Evolutionary conservation across 768 basidiomycete genomes (phyloP).

Genomic region (Serendipita sp.): DNA sequence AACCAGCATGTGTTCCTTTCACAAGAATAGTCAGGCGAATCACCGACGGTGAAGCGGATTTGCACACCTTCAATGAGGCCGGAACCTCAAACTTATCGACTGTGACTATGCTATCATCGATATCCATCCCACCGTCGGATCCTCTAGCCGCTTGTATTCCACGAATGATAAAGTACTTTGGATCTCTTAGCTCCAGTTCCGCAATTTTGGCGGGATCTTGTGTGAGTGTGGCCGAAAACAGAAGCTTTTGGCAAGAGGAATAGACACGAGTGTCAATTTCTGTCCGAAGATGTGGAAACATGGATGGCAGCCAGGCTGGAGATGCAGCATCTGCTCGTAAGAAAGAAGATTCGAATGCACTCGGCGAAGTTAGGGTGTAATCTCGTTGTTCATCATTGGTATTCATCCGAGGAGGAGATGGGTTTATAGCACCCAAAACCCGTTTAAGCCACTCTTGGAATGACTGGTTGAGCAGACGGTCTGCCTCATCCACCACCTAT

Average conservation of each 20-base stretch:
- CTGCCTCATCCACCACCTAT: conserved; percentile 95
- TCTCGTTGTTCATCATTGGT: background rate
- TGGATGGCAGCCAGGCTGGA: conserved; percentile 37
- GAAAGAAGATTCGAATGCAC: background rate
- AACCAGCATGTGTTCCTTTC: conserved; percentile 75
- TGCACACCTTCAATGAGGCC: conserved; percentile 48
- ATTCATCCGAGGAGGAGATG: conserved; percentile 15
- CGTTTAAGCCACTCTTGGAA: conserved; percentile 91
- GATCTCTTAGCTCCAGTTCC: conserved; percentile 56
- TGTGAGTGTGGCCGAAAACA: conserved; percentile 93
- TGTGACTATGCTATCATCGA: conserved; percentile 22
- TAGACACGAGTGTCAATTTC: conserved; percentile 43
- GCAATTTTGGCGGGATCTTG: conserved; percentile 88
- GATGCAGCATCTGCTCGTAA: conserved; percentile 41
- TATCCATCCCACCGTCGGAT: conserved; percentile 28
- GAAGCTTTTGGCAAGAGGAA: conserved; percentile 76
- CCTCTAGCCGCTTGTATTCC: conserved; percentile 22
- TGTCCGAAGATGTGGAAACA: conserved; percentile 27
- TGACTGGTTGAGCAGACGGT: conserved; percentile 84
- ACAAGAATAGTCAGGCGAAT: background rate
- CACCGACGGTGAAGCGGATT: background rate
- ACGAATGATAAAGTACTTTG: conserved; percentile 82
- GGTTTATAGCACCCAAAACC: conserved; percentile 58
- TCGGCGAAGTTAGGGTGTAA: no score
- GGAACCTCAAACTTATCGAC: conserved; percentile 78